phyloP scores from a whole-genome alignment of 2,329 filamentous ascomycete species.

The Aurifilum marmelostoma region DNA sequence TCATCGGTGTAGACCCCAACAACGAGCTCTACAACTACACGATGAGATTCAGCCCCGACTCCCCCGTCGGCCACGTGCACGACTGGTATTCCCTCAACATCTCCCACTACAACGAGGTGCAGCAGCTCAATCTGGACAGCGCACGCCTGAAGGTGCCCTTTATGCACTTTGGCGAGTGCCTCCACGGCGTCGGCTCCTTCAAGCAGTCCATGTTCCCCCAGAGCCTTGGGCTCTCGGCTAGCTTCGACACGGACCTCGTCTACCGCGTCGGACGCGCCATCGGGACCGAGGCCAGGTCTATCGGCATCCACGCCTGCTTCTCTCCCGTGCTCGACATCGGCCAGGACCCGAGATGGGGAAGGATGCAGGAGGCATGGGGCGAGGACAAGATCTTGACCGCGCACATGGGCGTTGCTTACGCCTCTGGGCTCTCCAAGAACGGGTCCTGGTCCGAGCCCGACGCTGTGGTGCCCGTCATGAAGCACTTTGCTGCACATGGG shows the following conservation, averaged over 20 bases:
- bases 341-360: slow-evolving; percentile 48
- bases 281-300: slow-evolving; percentile 46
- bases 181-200: slow-evolving; percentile 49
- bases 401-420: slow-evolving; percentile 49
- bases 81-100: slow-evolving; percentile 49
- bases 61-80: slow-evolving; percentile 46
- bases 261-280: slow-evolving; percentile 47
- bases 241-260: slow-evolving; percentile 47
- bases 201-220: slow-evolving; percentile 51
- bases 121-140: slow-evolving; percentile 43
- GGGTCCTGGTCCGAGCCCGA: slow-evolving; percentile 46
- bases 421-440: slow-evolving; percentile 48
- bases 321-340: slow-evolving; percentile 49
- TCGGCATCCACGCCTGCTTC: slow-evolving; percentile 49
- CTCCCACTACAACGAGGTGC: slow-evolving; percentile 46
- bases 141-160: slow-evolving; percentile 45
- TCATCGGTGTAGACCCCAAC: slow-evolving; percentile 43
- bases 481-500: slow-evolving; percentile 51
- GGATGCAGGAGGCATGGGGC: slow-evolving; percentile 51
- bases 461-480: slow-evolving; percentile 48
- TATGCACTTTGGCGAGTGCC: slow-evolving; percentile 48
- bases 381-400: slow-evolving; percentile 49
- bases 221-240: slow-evolving; percentile 45
- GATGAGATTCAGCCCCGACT: slow-evolving; percentile 42
- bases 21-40: slow-evolving; percentile 45